Base-by-base conservation (phyloP, 441 rosid genomes). In the California macrophylla region DNA sequence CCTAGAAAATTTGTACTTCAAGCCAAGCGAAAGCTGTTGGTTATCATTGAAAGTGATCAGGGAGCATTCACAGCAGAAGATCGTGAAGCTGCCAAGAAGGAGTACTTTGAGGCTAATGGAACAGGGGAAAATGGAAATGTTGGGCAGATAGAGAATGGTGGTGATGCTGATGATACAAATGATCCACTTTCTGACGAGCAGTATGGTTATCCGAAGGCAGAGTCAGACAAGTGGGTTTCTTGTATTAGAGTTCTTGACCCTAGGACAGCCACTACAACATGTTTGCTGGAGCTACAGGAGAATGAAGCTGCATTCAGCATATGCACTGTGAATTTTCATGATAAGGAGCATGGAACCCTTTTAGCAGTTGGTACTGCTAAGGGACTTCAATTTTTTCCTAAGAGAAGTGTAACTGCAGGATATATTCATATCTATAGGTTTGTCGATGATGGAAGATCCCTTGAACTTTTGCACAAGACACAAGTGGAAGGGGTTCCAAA, bases 401-500 rank as follows among this genome's bases (percentile, higher is more conserved):
- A 84, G 77, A 83, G 81, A 80, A 87, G 64, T 74, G 69, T 84
- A 60, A 79, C 76, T 76, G 82, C 89, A 18, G 97, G 97, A 15
- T 91, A 78, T 75, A 88, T 93, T 79, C 96, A 91, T 80, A 86
- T 91, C 15, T 93, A 90, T 73, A 86, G 93, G 83, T 93, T 93
- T 80, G 74, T 89, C 70, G 98, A 93, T 68, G 97, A 91, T 21
- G 97, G 97, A 50, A 89, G 70, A 74, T 74, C 83, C 67, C 95
- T 91, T 58, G 92, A 91, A 74, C 98, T 93, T 76, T 79, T 93
- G 83, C 96, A 89, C 80, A 91, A 91, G 82, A 91, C 97, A 61
- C 97, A 89, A 81, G 97, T 93, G 61, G 98, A 91, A 77, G 97
- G 95, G 64, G 90, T 89, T 76, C 98, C 98, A 71, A 89, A 89